Evolutionary conservation across 352 stramenopile genomes (phyloP).

Genomic region (Pythium scleroteichum): DNA sequence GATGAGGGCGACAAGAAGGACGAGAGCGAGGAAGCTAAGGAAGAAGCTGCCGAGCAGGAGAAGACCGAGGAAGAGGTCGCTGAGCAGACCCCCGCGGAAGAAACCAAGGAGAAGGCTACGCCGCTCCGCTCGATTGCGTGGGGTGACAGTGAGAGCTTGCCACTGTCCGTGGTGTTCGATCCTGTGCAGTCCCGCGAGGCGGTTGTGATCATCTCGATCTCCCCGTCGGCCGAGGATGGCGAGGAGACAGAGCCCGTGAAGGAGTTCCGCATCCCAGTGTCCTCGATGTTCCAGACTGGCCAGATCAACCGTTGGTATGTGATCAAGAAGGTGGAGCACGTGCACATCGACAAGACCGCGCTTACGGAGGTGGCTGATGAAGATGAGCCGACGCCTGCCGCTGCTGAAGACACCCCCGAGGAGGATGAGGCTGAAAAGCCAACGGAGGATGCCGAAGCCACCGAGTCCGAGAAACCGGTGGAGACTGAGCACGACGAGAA

Average conservation of each 20-base stretch:
- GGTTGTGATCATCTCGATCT: slow-evolving; percentile 70
- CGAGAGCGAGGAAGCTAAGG: slow-evolving; percentile 5
- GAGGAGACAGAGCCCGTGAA: slow-evolving; percentile 69
- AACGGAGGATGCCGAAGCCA: not conserved
- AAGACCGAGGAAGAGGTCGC: slow-evolving; percentile 10
- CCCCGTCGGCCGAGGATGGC: slow-evolving; percentile 28
- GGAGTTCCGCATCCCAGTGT: slow-evolving; percentile 78
- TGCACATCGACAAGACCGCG: slow-evolving; percentile 26
- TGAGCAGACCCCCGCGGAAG: slow-evolving; percentile 1
- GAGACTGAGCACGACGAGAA: slow-evolving; percentile 16
- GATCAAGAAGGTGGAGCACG: slow-evolving; percentile 34
- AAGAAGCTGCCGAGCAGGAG: not conserved
- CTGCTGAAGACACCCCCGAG: slow-evolving; percentile 5
- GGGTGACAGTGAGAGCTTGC: slow-evolving; percentile 42
- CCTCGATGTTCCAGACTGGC: slow-evolving; percentile 67
- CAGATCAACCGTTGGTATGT: slow-evolving; percentile 72
- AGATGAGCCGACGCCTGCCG: slow-evolving; percentile 4
- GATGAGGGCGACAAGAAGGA: not conserved
- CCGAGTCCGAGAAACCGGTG: not conserved
- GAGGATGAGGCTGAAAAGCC: slow-evolving; percentile 11
- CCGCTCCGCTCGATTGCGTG: slow-evolving; percentile 31
- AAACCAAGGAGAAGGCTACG: slow-evolving; percentile 1
- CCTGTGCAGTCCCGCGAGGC: slow-evolving; percentile 82
- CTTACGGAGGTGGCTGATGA: slow-evolving; percentile 21
- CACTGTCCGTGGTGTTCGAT: slow-evolving; percentile 78